These are phyloP conservation scores for Spathaspora arborariae DNA, from an alignment of 805 yeast genomes.

Conservation along the genomic window DNA sequence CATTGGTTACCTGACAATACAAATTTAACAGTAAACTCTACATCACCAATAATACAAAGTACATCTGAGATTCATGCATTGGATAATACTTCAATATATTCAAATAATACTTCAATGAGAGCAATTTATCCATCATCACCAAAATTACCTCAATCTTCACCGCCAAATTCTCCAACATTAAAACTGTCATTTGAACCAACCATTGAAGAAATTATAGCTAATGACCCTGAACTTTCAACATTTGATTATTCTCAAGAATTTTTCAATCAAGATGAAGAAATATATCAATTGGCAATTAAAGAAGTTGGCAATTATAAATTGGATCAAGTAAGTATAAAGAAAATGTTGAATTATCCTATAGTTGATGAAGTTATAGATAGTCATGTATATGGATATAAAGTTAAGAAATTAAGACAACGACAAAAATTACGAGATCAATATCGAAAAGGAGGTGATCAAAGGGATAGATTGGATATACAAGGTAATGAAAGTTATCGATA, in stretches of 20 bases:
- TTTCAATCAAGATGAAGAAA: slow-evolving; percentile 36
- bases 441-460: neutral
- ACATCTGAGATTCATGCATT: slow-evolving; percentile 26
- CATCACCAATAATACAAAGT: slow-evolving; percentile 17
- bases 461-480: neutral
- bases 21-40: slow-evolving; percentile 3
- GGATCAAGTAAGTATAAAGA: slow-evolving; percentile 31
- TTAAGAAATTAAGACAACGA: slow-evolving; percentile 28
- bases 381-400: slow-evolving; percentile 40
- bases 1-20: slow-evolving; percentile 61
- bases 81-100: slow-evolving; percentile 22
- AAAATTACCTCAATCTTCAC: slow-evolving; percentile 14
- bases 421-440: slow-evolving; percentile 6
- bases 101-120: slow-evolving; percentile 29
- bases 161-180: slow-evolving; percentile 17
- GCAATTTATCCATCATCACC: slow-evolving; percentile 30
- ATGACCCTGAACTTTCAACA: slow-evolving; percentile 11
- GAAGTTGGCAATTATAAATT: slow-evolving; percentile 30
- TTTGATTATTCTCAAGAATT: slow-evolving; percentile 30
- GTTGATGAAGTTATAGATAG: slow-evolving; percentile 40
- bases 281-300: slow-evolving; percentile 28
- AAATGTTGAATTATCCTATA: slow-evolving; percentile 38
- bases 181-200: slow-evolving; percentile 4
- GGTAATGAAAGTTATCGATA: slow-evolving; percentile 15
- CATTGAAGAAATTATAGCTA: slow-evolving; percentile 2